These are phyloP conservation scores for Hansenula lynferdii DNA, from an alignment of 1,139 yeast species.

Conservation along the genomic window DNA sequence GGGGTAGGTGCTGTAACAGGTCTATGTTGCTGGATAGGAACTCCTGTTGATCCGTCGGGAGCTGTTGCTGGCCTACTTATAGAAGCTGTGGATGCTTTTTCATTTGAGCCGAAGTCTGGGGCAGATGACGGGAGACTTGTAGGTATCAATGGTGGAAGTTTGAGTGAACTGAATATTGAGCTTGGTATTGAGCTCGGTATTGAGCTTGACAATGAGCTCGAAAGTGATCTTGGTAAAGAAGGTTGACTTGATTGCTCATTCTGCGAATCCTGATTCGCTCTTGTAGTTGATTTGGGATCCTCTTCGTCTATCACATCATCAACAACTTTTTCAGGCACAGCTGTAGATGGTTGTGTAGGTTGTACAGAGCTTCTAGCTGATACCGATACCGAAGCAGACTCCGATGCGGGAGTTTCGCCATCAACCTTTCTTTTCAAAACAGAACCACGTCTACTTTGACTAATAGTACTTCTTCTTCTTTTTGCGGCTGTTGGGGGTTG, in stretches of 20 bases:
- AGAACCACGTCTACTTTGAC: slow-evolving; percentile 9
- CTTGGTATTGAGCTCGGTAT: too few relatives aligned
- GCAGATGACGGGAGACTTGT: slow-evolving; percentile 1
- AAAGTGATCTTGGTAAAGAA: too few relatives aligned
- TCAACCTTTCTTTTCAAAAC: slow-evolving; percentile 2
- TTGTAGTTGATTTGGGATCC: not conserved
- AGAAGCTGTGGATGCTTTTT: not conserved
- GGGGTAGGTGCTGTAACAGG: not conserved
- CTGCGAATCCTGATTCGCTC: slow-evolving; percentile 2
- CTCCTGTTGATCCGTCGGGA: not conserved
- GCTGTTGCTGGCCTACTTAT: not conserved
- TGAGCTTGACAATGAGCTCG: not conserved
- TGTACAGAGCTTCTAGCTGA: not conserved
- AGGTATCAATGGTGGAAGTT: not conserved
- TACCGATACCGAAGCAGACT: not conserved
- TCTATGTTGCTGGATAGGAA: not conserved
- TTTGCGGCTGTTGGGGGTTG: not conserved
- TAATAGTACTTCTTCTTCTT: slow-evolving; percentile 5
- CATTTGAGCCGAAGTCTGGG: not conserved
- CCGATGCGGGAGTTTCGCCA: not conserved
- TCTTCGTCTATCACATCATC: not conserved
- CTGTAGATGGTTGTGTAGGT: not conserved
- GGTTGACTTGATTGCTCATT: slow-evolving; percentile 8
- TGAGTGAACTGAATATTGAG: not conserved
- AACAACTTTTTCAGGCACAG: not conserved